These are phyloP conservation scores for Carallia pectinifolia DNA, from an alignment of 345 rosid species.

Conservation along the genomic window DNA sequence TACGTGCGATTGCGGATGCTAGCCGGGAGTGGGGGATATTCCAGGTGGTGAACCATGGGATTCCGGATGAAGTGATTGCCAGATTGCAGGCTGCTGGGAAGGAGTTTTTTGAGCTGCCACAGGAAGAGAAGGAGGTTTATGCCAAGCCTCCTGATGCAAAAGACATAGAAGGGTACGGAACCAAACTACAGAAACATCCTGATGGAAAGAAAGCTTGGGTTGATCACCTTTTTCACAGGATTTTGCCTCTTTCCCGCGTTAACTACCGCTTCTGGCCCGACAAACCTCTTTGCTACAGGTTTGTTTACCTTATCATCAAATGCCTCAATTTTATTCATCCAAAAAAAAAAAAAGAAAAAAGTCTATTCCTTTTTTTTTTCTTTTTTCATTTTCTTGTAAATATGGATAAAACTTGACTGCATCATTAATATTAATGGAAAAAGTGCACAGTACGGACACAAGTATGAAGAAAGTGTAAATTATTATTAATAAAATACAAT, in stretches of 20 bases:
- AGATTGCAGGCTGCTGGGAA: slow-evolving; percentile 53
- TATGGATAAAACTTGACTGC: too few relatives aligned
- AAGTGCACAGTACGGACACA: too few relatives aligned
- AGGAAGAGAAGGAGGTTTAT: slow-evolving; percentile 53
- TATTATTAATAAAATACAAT: too few relatives aligned
- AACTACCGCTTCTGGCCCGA: slow-evolving; percentile 72
- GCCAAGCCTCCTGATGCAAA: slow-evolving; percentile 44
- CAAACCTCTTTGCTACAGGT: slow-evolving; percentile 78
- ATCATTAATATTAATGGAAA: too few relatives aligned
- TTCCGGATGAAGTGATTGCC: slow-evolving; percentile 41
- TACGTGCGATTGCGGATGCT: slow-evolving; percentile 30
- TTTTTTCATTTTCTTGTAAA: neutral
- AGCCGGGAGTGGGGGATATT: slow-evolving; percentile 60
- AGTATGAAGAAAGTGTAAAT: too few relatives aligned
- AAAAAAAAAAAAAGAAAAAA: neutral
- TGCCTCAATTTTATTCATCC: neutral
- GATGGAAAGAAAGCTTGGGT: slow-evolving; percentile 50
- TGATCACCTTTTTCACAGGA: slow-evolving; percentile 36
- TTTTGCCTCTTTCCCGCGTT: slow-evolving; percentile 69
- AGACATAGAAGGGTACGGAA: slow-evolving; percentile 69
- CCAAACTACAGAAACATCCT: slow-evolving; percentile 45
- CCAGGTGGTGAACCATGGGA: slow-evolving; percentile 63
- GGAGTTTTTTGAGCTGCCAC: slow-evolving; percentile 66
- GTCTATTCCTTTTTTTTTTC: too few relatives aligned
- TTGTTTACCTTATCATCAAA: too few relatives aligned